Conservation (phyloP, 768 basidiomycete genomes). For the Podaxis sp. region DNA sequence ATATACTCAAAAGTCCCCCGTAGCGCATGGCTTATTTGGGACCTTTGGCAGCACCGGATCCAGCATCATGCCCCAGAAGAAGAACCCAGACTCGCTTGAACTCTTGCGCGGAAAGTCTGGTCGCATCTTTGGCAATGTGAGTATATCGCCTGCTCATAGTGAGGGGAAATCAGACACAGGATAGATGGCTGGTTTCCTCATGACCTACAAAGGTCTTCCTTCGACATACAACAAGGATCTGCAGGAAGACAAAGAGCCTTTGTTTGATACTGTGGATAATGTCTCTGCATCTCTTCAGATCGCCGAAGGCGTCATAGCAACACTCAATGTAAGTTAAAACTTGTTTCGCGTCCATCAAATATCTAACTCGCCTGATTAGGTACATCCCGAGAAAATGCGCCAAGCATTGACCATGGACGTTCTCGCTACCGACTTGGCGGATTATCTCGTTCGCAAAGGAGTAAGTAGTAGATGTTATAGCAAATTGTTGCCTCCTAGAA, state of each 20-base stretch:
- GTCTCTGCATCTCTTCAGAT: slow-evolving; percentile 86
- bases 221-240: slow-evolving; percentile 99
- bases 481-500: background rate
- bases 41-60: slow-evolving; percentile 76
- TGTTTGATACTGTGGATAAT: slow-evolving; percentile 92
- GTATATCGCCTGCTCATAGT: slow-evolving; percentile 16
- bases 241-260: slow-evolving; percentile 97
- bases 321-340: slow-evolving; percentile 63
- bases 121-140: slow-evolving; percentile 86
- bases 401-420: slow-evolving; percentile 94
- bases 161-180: background rate
- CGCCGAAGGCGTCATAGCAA: slow-evolving; percentile 91
- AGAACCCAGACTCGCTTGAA: slow-evolving; percentile 96
- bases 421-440: slow-evolving; percentile 96
- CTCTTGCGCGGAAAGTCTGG: slow-evolving; percentile 94
- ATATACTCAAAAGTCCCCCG: slow-evolving; percentile 15
- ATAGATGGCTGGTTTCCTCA: slow-evolving; percentile 95
- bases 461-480: slow-evolving; percentile 44
- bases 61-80: slow-evolving; percentile 99
- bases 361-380: slow-evolving; percentile 38
- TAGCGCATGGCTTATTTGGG: background rate
- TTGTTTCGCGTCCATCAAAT: background rate
- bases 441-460: slow-evolving; percentile 98
- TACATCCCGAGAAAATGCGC: slow-evolving; percentile 87
- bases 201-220: slow-evolving; percentile 95